Conservation (phyloP, 1,284 basidiomycete genomes). For the Malassezia slooffiae region DNA sequence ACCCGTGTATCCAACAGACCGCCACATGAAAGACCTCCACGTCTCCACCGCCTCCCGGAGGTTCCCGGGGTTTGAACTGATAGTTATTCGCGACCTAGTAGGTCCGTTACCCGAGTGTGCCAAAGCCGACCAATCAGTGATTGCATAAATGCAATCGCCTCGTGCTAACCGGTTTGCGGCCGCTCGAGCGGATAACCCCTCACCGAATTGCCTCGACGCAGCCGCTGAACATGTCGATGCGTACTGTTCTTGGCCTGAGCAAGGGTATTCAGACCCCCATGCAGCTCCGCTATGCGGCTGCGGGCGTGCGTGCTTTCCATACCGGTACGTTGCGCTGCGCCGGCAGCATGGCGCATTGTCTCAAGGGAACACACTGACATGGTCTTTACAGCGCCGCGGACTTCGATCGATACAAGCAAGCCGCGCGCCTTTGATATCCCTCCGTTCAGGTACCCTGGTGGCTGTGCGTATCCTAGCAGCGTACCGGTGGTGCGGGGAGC, state of each 20-base stretch:
- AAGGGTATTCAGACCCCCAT: slow-evolving; percentile 2
- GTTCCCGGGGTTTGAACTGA: too few species aligned
- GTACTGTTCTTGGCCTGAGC: slow-evolving; percentile 10
- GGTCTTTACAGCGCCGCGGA: too few species aligned
- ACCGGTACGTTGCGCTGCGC: slow-evolving; percentile 4
- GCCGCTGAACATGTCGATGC: slow-evolving; percentile 11
- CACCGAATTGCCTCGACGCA: neutral
- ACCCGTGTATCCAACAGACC: too few species aligned
- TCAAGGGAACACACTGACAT: too few species aligned
- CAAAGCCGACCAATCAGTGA: neutral
- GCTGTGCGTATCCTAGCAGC: slow-evolving; percentile 5
- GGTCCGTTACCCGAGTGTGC: too few species aligned
- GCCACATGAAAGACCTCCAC: too few species aligned
- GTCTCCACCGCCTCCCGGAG: slow-evolving; percentile 1
- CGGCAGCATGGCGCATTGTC: too few species aligned
- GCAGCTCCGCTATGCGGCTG: neutral
- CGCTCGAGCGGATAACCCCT: neutral
- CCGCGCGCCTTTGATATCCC: slow-evolving; percentile 11
- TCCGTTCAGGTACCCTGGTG: slow-evolving; percentile 11
- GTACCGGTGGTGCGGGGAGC: neutral
- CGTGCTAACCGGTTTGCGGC: neutral
- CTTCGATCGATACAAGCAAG: slow-evolving; percentile 4
- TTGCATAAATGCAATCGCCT: slow-evolving; percentile 1
- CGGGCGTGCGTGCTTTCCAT: slow-evolving; percentile 11
- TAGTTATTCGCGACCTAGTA: neutral